phyloP scores from a whole-genome alignment of 768 basidiomycete species.

The Kwoniella sp. region DNA sequence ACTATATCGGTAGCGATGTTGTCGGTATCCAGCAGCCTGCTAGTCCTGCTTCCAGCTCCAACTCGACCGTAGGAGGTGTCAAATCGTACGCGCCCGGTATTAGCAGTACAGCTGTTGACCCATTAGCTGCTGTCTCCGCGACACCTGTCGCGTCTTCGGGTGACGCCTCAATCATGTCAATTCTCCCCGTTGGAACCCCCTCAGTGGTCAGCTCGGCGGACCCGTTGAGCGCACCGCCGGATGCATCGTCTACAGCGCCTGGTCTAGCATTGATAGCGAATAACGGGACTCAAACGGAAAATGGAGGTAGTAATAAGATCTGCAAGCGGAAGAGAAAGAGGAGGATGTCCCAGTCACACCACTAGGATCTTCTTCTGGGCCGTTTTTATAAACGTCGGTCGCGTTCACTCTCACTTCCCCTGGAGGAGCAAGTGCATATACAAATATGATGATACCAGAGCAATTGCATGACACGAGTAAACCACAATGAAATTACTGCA shows the following conservation, averaged over 20 bases:
- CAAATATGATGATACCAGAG: no score
- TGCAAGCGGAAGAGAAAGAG: slow-evolving; percentile 2
- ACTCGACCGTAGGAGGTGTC: background rate
- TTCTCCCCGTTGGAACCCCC: background rate
- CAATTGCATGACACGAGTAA: no score
- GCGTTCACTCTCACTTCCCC: no score
- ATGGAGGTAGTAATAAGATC: background rate
- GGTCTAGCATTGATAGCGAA: background rate
- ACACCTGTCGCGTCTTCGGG: no score
- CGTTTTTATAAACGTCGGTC: no score
- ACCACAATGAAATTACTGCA: no score
- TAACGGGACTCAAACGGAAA: background rate
- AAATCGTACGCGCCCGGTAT: background rate
- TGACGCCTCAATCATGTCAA: background rate
- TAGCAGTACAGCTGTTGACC: background rate
- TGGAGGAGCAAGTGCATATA: no score
- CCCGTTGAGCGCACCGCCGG: background rate
- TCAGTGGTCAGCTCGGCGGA: background rate
- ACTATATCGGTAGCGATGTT: slow-evolving; percentile 22
- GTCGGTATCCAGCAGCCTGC: background rate
- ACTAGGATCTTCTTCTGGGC: no score
- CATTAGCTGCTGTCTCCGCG: no score
- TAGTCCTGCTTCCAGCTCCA: background rate
- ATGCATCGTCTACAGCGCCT: background rate
- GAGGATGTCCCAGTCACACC: background rate